Evolutionary conservation across 1,284 basidiomycete genomes (phyloP).

Genomic region (Rhodotorula sp.): DNA sequence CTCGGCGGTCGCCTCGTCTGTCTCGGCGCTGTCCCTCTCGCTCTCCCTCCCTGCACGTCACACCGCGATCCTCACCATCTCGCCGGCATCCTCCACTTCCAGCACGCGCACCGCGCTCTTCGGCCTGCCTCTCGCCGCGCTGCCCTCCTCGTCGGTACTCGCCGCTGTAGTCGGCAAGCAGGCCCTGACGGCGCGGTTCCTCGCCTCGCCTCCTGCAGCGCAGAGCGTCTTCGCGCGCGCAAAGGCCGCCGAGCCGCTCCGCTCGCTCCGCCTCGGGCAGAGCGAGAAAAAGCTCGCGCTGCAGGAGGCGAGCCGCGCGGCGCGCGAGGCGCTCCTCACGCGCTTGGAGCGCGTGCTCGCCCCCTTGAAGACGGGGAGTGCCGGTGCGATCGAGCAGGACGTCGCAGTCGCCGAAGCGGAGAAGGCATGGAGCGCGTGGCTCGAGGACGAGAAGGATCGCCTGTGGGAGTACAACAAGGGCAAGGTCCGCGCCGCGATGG

Average conservation of each 20-base stretch:
- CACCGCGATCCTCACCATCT: conserved; percentile 28
- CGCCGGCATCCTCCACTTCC: conserved; percentile 3
- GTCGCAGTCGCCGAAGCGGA: conserved; percentile 27
- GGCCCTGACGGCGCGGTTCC: conserved; percentile 30
- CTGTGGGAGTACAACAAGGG: conserved; percentile 26
- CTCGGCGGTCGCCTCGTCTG: conserved; percentile 26
- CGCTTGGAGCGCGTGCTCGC: conserved; percentile 17
- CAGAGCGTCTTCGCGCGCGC: conserved; percentile 23
- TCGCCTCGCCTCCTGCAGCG: conserved; percentile 5
- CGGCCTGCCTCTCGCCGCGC: conserved; percentile 30
- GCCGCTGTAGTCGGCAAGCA: conserved; percentile 44
- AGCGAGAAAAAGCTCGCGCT: conserved; percentile 16
- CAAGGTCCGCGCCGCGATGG: conserved; percentile 19
- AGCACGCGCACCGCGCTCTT: conserved; percentile 32
- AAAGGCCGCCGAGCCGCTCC: conserved; percentile 26
- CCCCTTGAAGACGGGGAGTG: conserved; percentile 1
- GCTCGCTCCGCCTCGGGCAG: conserved; percentile 1
- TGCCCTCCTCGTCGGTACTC: conserved; percentile 39
- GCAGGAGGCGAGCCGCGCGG: conserved; percentile 9
- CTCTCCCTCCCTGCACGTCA: conserved; percentile 18
- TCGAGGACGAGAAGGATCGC: conserved; percentile 22
- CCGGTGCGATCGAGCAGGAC: conserved; percentile 5
- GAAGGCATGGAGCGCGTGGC: conserved; percentile 18
- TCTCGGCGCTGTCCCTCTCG: conserved; percentile 14
- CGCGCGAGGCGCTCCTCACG: conserved; percentile 23